These are phyloP conservation scores for Nothophytophthora sp. DNA, from an alignment of 352 stramenopile genomes.

Conservation along the genomic window DNA sequence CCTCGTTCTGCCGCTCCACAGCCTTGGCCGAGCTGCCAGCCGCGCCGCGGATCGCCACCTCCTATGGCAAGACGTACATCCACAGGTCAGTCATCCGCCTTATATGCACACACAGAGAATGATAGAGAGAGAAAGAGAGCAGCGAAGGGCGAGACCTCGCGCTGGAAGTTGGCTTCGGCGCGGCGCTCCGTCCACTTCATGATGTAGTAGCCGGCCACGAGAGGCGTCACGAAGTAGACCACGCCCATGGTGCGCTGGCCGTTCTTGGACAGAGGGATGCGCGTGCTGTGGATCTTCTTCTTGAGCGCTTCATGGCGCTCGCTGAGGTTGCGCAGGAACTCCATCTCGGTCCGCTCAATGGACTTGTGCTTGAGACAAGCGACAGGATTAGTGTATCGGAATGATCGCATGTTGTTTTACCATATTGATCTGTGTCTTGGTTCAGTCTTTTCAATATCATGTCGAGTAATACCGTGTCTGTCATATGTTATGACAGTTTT, in stretches of 20 bases:
- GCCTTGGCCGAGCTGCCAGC: constrained; percentile 43
- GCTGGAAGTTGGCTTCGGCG: constrained; percentile 75
- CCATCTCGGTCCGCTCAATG: constrained; percentile 44
- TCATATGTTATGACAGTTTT: no score
- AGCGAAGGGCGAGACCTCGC: constrained; percentile 55
- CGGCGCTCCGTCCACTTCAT: constrained; percentile 90
- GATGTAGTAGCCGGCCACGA: constrained; percentile 89
- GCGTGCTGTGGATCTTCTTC: constrained; percentile 90
- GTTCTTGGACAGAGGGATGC: constrained; percentile 88
- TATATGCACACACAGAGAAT: not conserved
- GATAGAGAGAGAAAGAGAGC: no score
- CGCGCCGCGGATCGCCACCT: constrained; percentile 66
- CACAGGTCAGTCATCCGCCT: not conserved
- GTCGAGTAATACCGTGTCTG: no score
- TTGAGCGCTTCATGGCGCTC: constrained; percentile 90
- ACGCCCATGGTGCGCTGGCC: constrained; percentile 85
- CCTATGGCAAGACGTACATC: constrained; percentile 47
- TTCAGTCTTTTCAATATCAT: no score
- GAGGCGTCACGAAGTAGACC: constrained; percentile 91
- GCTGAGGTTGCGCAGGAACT: constrained; percentile 72
- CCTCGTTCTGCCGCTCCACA: constrained; percentile 68
- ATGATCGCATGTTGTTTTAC: no score
- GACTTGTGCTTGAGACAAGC: no score
- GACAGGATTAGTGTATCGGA: no score
- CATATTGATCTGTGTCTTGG: no score